Evolutionary conservation across 768 basidiomycete genomes (phyloP).

Genomic region (Mycena filopes): DNA sequence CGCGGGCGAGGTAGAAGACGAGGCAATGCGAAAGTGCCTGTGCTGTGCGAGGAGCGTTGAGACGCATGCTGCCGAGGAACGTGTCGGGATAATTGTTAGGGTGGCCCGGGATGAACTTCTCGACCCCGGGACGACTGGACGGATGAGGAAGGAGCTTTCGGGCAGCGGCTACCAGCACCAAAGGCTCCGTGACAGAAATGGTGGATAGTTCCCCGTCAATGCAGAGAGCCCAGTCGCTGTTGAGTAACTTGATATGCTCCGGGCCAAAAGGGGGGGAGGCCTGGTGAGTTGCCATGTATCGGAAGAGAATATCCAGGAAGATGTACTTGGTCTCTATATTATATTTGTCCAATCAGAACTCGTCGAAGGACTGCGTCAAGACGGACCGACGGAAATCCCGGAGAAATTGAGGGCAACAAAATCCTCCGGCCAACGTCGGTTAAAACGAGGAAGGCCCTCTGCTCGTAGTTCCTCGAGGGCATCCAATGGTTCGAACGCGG

Average conservation of each 20-base stretch:
- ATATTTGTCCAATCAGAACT: no score
- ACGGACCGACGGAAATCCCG: no score
- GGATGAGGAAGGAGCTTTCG: neutral
- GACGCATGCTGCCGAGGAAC: no score
- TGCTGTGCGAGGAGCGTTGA: neutral
- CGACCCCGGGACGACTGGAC: neutral
- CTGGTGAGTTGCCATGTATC: conserved; percentile 5
- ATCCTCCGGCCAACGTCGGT: neutral
- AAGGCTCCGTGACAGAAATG: neutral
- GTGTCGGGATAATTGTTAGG: conserved; percentile 2
- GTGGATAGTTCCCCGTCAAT: neutral
- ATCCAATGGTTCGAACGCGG: neutral
- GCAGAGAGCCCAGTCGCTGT: neutral
- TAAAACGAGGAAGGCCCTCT: neutral
- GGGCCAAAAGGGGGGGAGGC: neutral
- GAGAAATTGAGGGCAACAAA: no score
- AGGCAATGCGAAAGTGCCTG: neutral
- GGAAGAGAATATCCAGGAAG: neutral
- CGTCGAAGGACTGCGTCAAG: no score
- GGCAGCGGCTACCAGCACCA: neutral
- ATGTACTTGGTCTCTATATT: neutral
- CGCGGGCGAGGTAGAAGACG: neutral
- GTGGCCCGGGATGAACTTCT: neutral
- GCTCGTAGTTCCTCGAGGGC: neutral
- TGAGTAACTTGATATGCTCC: neutral